phyloP scores from a whole-genome alignment of 768 basidiomycete species.

The Leucosporidium creatinivorum region DNA sequence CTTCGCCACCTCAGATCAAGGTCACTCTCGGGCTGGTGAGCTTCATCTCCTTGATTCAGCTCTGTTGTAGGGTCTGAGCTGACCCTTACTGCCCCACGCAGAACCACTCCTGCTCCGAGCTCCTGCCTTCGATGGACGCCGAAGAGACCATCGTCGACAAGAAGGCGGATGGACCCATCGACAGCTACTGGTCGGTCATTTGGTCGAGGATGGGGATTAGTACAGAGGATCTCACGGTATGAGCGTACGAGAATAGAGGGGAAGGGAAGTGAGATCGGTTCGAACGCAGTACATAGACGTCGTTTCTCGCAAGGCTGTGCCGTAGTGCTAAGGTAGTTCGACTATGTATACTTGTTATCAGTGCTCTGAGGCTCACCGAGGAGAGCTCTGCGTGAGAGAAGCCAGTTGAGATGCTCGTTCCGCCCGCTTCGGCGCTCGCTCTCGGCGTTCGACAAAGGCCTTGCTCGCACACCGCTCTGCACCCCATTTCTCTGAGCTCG shows the following conservation, averaged over 20 bases:
- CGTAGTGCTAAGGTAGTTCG: too few relatives aligned
- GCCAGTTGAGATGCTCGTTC: too few relatives aligned
- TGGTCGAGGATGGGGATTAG: conserved; percentile 9
- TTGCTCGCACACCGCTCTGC: too few relatives aligned
- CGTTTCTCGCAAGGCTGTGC: too few relatives aligned
- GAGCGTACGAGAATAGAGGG: background rate
- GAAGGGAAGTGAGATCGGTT: too few relatives aligned
- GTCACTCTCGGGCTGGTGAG: conserved; percentile 28
- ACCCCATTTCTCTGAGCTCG: too few relatives aligned
- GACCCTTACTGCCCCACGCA: background rate
- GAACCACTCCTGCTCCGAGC: conserved; percentile 21
- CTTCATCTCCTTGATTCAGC: background rate
- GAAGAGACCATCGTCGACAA: conserved; percentile 14
- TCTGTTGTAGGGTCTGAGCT: background rate
- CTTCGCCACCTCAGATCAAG: conserved; percentile 32
- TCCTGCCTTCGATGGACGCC: conserved; percentile 16
- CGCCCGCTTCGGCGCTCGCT: too few relatives aligned
- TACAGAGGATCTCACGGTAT: background rate
- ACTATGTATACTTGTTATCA: too few relatives aligned
- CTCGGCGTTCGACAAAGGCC: too few relatives aligned
- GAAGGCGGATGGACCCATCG: conserved; percentile 5
- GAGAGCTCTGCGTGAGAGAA: too few relatives aligned
- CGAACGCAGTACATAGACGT: too few relatives aligned
- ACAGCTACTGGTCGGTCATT: conserved; percentile 9
- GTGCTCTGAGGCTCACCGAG: too few relatives aligned